Evolutionary conservation across 257 asterid species (phyloP).

Genomic region (Penstemon eatonii): DNA sequence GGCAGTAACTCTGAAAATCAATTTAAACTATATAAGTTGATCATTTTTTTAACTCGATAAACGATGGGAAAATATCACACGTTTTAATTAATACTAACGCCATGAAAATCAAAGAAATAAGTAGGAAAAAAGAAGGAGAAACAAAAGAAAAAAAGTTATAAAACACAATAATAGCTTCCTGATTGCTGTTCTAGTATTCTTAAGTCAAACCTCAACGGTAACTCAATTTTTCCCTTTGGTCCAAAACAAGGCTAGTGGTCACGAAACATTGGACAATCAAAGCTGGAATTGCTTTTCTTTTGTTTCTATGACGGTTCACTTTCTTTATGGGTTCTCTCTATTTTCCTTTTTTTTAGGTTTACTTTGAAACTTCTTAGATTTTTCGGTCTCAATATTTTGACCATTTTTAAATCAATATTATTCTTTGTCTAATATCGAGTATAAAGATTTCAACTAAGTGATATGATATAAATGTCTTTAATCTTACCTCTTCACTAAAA

Average conservation of each 20-base stretch:
- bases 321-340: constrained; percentile 14
- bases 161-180: no score
- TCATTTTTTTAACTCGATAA: no score
- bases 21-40: no score
- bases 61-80: no score
- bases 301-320: constrained; percentile 34
- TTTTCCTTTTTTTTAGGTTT: background rate
- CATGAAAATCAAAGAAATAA: no score
- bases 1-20: constrained; percentile 20
- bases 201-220: constrained; percentile 17
- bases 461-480: no score
- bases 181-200: constrained; percentile 1
- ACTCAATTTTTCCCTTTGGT: constrained; percentile 1
- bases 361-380: background rate
- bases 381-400: background rate
- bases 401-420: background rate
- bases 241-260: constrained; percentile 27
- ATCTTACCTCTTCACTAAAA: no score
- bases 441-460: no score
- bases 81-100: no score
- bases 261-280: constrained; percentile 28
- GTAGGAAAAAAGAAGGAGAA: no score
- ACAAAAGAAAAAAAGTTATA: no score
- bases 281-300: constrained; percentile 15
- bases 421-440: no score